Conservation (phyloP, 768 basidiomycete species). For the Tricholoma sp. region DNA sequence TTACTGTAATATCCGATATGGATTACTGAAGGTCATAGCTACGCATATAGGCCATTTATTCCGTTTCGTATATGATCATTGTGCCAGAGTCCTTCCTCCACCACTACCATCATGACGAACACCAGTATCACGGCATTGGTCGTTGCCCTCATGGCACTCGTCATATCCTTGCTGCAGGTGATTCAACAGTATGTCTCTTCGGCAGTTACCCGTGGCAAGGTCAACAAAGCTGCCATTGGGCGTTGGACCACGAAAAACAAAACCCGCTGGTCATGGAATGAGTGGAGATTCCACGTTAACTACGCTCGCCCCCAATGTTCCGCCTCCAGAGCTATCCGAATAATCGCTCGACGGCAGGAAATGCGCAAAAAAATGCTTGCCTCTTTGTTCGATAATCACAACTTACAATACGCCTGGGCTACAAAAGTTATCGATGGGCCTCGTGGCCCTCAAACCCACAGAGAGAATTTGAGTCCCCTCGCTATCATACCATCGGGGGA, state of each 20-base stretch:
- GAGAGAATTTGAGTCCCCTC: no score
- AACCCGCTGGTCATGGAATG: neutral
- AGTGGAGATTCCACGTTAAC: neutral
- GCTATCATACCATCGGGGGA: neutral
- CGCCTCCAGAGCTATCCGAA: neutral
- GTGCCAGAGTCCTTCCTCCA: neutral
- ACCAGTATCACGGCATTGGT: neutral
- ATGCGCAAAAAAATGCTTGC: neutral
- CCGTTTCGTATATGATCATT: neutral
- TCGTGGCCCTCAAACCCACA: neutral
- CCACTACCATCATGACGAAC: neutral
- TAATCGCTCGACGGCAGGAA: neutral
- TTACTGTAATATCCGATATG: no score
- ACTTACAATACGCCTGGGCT: neutral
- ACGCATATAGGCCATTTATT: neutral
- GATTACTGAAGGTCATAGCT: neutral
- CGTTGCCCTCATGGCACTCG: neutral
- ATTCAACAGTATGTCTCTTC: constrained; percentile 2
- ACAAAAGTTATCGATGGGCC: neutral
- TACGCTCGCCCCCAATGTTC: constrained; percentile 1
- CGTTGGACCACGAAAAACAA: neutral
- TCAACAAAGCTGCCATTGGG: constrained; percentile 1
- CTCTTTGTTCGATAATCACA: neutral
- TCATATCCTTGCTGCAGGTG: neutral
- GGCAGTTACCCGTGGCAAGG: neutral